A percentile compares a stretch with the other conserved stretches of the same genome.
These are phyloP conservation scores for Geum urbanum DNA, from an alignment of 306 rosid genomes.

Conservation along the genomic window DNA sequence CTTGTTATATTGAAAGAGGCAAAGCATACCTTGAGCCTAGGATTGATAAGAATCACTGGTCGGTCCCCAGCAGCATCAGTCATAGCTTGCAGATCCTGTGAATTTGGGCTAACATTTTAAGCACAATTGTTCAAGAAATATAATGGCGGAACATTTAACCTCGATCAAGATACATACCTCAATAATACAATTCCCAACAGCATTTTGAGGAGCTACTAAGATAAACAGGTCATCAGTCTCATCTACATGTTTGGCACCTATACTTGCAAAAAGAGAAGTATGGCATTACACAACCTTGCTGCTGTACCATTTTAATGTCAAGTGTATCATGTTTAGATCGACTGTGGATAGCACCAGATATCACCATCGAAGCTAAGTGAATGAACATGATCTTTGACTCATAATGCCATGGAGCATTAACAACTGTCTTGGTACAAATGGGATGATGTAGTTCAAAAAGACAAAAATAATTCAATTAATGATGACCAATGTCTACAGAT, in stretches of 20 bases:
- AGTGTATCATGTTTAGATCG: background rate
- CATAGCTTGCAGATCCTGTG: conserved; percentile 87
- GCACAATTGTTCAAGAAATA: conserved; percentile 19
- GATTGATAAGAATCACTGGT: conserved; percentile 78
- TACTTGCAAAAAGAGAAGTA: conserved; percentile 22
- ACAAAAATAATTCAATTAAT: conserved; percentile 17
- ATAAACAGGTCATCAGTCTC: conserved; percentile 83
- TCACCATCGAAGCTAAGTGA: background rate
- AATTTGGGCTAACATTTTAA: conserved; percentile 5
- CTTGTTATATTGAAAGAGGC: background rate
- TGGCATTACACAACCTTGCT: background rate
- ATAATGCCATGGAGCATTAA: background rate
- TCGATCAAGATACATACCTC: conserved; percentile 49
- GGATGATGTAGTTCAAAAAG: background rate
- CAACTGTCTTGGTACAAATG: background rate
- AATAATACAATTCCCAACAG: conserved; percentile 93
- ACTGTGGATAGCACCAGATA: background rate
- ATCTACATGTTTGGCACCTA: conserved; percentile 89
- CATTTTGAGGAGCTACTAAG: conserved; percentile 96
- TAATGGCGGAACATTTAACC: conserved; percentile 16
- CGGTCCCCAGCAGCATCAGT: conserved; percentile 81
- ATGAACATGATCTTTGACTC: background rate
- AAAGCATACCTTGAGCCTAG: conserved; percentile 68
- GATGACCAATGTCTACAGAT: conserved; percentile 19
- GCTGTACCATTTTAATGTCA: background rate